Evolutionary conservation across 2,329 filamentous ascomycete species (phyloP), one percentile per base, ranked within the genome.

Genomic region (Pyrenophora seminiperda): DNA sequence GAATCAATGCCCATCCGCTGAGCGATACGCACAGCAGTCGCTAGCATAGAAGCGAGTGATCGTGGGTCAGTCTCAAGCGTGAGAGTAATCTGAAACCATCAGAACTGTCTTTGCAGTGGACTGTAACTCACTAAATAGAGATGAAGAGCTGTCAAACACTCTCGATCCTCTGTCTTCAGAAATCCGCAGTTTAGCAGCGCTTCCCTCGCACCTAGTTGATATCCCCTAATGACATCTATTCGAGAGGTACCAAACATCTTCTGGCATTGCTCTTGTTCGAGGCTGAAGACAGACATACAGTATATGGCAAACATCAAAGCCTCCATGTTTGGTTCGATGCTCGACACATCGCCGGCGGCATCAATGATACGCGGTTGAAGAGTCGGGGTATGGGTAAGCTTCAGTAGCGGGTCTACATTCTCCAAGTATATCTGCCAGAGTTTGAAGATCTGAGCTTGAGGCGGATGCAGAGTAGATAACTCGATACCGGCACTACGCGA

Each of bases 391-490:
- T 71, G 69, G 1, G 56, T 59, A 14, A 70, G 50, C 29, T 63
- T 65, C 10, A 70, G 40, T 3, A 71, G 40, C 7, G 68, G 66
- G 15, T 70, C 62, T n/a, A 70, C 50, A 24, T 68, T 67, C 7
- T 68, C 85, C 6, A 90, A 75, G 60, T 86, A 91, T 4, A 85
- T 77, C 65, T 91, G 86, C 89, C 89, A 93, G 5, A 93, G 79
- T 41, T 82, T 83, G 1, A 82, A 80, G 43, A 89, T 85, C 50
- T 89, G 85, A 0, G 82, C 83, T 1, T 85, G 83, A 0, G 83
- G 65, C 1, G 88, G 88, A 63, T 90, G 87, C 5, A 88, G 74
- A 31, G 78, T 76, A 11, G 79, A 75, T 34, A 90, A 71, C 54
- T 90, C 81, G 15, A 88, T 81, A 52, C 82, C 81, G 17, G 81